Percentiles rank a stretch among this genome's conserved stretches.
phyloP scores from a whole-genome alignment of 768 basidiomycete species.

The Gyrodon lividus region DNA sequence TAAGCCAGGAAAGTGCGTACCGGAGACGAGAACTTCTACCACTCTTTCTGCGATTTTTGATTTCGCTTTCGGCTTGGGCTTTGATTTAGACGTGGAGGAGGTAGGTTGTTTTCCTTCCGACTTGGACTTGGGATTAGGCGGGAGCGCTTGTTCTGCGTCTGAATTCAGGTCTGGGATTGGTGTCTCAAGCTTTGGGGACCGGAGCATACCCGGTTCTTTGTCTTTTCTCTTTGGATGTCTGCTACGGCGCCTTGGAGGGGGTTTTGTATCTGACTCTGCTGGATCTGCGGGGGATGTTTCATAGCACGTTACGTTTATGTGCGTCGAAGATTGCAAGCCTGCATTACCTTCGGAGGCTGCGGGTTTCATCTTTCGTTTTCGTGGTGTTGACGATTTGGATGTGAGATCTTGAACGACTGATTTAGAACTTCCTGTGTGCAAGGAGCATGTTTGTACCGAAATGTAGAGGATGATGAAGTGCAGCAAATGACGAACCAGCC shows the following conservation, averaged over 20 bases:
- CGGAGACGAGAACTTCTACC: slow-evolving; percentile 12
- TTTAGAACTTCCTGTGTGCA: slow-evolving; percentile 13
- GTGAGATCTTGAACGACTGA: neutral
- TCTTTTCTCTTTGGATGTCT: slow-evolving; percentile 12
- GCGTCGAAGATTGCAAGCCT: neutral
- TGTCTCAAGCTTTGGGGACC: neutral
- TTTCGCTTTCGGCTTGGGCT: slow-evolving; percentile 4
- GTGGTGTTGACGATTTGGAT: slow-evolving; percentile 3
- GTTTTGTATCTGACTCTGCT: slow-evolving; percentile 1
- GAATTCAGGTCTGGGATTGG: neutral
- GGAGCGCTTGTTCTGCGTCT: slow-evolving; percentile 3
- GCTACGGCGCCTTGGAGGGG: slow-evolving; percentile 18
- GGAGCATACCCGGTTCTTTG: slow-evolving; percentile 8
- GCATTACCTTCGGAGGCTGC: slow-evolving; percentile 4
- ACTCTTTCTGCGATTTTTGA: slow-evolving; percentile 2
- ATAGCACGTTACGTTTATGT: neutral
- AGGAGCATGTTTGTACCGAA: neutral
- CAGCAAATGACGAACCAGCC: slow-evolving; percentile 13
- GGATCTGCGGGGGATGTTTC: neutral
- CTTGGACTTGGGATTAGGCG: neutral
- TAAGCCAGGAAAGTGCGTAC: slow-evolving; percentile 1
- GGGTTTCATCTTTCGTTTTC: slow-evolving; percentile 11
- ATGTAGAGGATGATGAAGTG: neutral
- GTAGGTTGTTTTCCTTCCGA: slow-evolving; percentile 5
- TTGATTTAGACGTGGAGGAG: neutral